Base-by-base conservation (phyloP, 2,329 filamentous ascomycete species). In the Fusarium sp. region DNA sequence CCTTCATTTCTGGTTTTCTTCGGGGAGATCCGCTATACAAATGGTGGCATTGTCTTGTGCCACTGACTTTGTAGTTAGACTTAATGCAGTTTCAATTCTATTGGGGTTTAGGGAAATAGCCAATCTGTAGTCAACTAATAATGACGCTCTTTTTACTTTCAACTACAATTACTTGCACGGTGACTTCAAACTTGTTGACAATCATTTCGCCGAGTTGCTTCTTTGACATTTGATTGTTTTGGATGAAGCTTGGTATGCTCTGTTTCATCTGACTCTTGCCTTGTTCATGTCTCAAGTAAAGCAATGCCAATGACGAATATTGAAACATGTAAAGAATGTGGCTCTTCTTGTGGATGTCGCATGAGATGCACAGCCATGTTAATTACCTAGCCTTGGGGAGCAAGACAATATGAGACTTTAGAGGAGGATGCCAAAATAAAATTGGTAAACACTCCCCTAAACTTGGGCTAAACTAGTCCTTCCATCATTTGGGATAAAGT, bases 21-120 rank as follows among this genome's bases (percentile, higher is more conserved):
- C 58, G 69, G 52, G 56, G 39, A 59, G 44, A 58, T 52, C 49
- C 60, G 14, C 8, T 31, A 42, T 46, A 37, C 61, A 60, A 25
- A 49, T 46, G 42, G 69, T 59, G 63, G 63, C 51, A 58, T 51
- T 56, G 52, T 45, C 41, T 66, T 54, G 44, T 69, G 46, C 52
- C 70, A 56, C 58, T 48, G 48, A 51, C 45, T 67, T 54, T 73
- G 70, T 70, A 70, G 41, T 73, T 58, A 58, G 55, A 58, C 33
- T 56, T 62, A 64, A 56, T 39, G 41, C 58, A 58, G 52, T 39
- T 63, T 60, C 46, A 69, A 60, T 69, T 64, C 27, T 46, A 57
- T 49, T 33, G 60, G 62, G 67, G 35, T 69, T 63, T 48, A 60
- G 48, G 57, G 66, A 52, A 35, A 56, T 69, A 68, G 56, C 61